Evolutionary conservation across 75 land plant genomes (phyloP), one percentile per base, ranked within the genome.

Genomic region (Cunninghamia lanceolata): DNA sequence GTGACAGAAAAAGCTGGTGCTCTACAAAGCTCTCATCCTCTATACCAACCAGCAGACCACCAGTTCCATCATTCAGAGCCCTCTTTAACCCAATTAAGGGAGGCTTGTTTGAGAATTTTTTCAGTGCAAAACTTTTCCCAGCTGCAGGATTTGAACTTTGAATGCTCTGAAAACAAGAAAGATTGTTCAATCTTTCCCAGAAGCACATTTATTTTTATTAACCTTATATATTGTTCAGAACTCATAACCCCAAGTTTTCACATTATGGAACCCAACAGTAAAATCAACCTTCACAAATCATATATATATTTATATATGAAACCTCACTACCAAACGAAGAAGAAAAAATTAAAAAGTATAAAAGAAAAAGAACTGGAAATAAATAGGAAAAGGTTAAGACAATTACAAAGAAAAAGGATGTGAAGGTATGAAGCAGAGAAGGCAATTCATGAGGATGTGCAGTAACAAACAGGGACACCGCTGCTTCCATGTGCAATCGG

Each of bases 341-440:
- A 54, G 3, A 1, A 19, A 79, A 17, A 50, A 56, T 63, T 25
- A 38, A 35, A 84, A 73, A 84, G 2, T 28, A n/a, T 1, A 15
- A 43, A 6, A 34, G 76, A 15, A n/a, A 34, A 36, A 38, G 13
- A 10, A 16, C 7, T 0, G 25, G 25, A 54, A 54, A 54, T 34
- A 45, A 14, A 75, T 68, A 8, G 75, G 59, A 54, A 16, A 54
- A 19, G 76, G 45, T 36, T 32, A 42, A 21, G 56, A 15, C 9
- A 84, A 91, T 93, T 83, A 96, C 98, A 90, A 96, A 95, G 91
- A 95, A 96, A 90, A 96, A 95, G 43, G 90, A 91, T 42, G 93
- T 88, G 77, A 92, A 84, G 36, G 98, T 93, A 81, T 91, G 94
- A 68, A 96, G 85, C 85, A 94, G 85, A 1, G 96, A 88, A 16